Base-by-base conservation (phyloP, 805 yeast genomes). In the Saccharomycopsis olivae region DNA sequence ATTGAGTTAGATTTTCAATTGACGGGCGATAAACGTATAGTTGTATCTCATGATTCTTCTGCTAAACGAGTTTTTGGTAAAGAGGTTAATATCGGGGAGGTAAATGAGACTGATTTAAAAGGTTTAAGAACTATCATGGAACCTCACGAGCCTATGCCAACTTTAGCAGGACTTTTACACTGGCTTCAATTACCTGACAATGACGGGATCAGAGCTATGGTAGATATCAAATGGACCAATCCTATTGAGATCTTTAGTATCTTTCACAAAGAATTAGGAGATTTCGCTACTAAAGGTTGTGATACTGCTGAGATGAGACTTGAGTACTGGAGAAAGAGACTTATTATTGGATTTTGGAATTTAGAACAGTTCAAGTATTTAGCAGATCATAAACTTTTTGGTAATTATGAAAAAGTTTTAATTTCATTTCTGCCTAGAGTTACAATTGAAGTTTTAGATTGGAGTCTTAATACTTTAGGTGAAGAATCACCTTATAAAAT, bases 171-270 rank as follows among this genome's bases (percentile, higher is more conserved):
- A n/a, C 46, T 53, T 0, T 44, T 63, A 5, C 32, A 43, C 5
- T 63, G 67, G 67, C 46, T 55, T 35, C 9, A 10, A 33, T n/a
- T 45, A 8, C 60, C 45, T 62, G 86, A 85, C 56, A 87, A 87
- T 8, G 76, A 67, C 10, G 65, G 43, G 47, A 83, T 65, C 39
- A 86, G 66, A 17, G 69, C 51, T 9, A 83, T 52, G 9, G 94
- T 94, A 57, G 87, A 86, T 49, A 77, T 52, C 33, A 71, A 42
- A 38, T 71, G 67, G 23, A 68, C 46, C 17, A 47, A 61, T 10
- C 64, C 66, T 34, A 75, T 69, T 49, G 81, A 61, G n/a, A 71
- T 63, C 13, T 51, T 49, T 28, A 50, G 48, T 2, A 30, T 54
- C 21, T 44, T 63, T 19, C 45, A 59, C 29, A 35, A 45, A 8